Percentiles rank a stretch among this genome's conserved stretches.
Conservation (phyloP, 768 basidiomycete genomes). For the Pisolithus microcarpus region DNA sequence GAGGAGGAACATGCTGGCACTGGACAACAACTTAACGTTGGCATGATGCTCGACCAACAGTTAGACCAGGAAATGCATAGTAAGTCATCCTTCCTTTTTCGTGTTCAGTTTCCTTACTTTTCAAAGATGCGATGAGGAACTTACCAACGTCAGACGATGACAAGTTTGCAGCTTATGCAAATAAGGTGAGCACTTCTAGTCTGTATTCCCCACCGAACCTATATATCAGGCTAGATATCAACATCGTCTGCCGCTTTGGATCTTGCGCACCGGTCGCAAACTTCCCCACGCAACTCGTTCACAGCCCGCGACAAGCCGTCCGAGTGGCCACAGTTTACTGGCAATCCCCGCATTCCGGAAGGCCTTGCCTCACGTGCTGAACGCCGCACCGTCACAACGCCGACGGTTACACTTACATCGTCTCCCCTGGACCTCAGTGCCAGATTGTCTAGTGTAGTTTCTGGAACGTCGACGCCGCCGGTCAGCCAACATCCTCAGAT, state of each 20-base stretch:
- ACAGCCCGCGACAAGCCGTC: conserved; percentile 65
- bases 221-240: conserved; percentile 46
- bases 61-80: conserved; percentile 93
- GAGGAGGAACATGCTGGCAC: conserved; percentile 55
- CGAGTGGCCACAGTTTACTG: conserved; percentile 90
- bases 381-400: conserved; percentile 69
- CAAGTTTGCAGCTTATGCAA: conserved; percentile 63
- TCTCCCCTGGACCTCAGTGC: conserved; percentile 44
- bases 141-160: conserved; percentile 86
- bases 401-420: conserved; percentile 56
- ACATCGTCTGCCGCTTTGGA: conserved; percentile 90
- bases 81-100: conserved; percentile 32
- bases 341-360: conserved; percentile 55
- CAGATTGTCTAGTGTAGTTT: conserved; percentile 40
- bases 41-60: conserved; percentile 90
- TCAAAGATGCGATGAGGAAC: conserved; percentile 78
- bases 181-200: conserved; percentile 43
- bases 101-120: conserved; percentile 10
- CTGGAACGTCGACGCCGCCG: conserved; percentile 59
- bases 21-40: conserved; percentile 66
- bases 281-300: conserved; percentile 60
- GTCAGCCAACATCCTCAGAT: conserved; percentile 54
- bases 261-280: conserved; percentile 82
- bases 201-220: conserved; percentile 2
- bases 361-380: conserved; percentile 47